Percentiles rank a stretch among this genome's conserved stretches.
Conservation (phyloP, 2,329 filamentous ascomycete species). For the Clonostachys sp. region DNA sequence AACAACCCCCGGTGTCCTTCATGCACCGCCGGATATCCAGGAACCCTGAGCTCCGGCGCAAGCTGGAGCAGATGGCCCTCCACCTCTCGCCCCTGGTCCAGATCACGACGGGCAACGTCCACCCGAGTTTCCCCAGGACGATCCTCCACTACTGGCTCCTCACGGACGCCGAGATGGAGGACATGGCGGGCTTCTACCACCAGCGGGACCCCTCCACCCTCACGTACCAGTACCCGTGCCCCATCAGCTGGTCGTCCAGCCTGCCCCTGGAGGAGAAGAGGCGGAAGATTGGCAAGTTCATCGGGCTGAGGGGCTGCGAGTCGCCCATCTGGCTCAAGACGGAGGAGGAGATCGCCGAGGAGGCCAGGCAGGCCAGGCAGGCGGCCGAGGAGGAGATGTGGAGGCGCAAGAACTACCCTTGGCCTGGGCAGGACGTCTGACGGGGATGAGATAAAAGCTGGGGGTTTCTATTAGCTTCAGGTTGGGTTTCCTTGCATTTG, state of each 20-base stretch:
- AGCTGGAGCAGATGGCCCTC: constrained; percentile 62
- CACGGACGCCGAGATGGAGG: constrained; percentile 65
- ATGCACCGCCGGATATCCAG: constrained; percentile 23
- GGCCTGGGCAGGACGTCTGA: too few species aligned
- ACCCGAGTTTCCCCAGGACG: constrained; percentile 60
- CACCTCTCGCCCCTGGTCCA: constrained; percentile 63
- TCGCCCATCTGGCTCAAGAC: constrained; percentile 27
- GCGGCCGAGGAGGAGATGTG: constrained; percentile 40
- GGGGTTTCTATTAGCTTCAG: too few species aligned
- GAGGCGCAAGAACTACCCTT: constrained; percentile 32
- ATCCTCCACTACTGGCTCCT: constrained; percentile 71
- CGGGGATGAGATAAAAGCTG: too few species aligned
- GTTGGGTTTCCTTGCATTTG: too few species aligned
- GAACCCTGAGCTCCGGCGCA: constrained; percentile 50
- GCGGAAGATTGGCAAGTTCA: constrained; percentile 68
- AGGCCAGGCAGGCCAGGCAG: constrained; percentile 30
- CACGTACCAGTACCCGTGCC: constrained; percentile 60
- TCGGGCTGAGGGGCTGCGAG: constrained; percentile 59
- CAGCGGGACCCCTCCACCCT: constrained; percentile 56
- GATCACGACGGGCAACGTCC: constrained; percentile 55
- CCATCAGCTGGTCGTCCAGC: constrained; percentile 55
- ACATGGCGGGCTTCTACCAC: constrained; percentile 68
- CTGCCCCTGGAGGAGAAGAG: constrained; percentile 63
- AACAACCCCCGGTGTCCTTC: constrained; percentile 12
- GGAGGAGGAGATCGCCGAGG: constrained; percentile 42